Base-by-base conservation (phyloP, 257 asterid species). In the Coffea eugenioides region DNA sequence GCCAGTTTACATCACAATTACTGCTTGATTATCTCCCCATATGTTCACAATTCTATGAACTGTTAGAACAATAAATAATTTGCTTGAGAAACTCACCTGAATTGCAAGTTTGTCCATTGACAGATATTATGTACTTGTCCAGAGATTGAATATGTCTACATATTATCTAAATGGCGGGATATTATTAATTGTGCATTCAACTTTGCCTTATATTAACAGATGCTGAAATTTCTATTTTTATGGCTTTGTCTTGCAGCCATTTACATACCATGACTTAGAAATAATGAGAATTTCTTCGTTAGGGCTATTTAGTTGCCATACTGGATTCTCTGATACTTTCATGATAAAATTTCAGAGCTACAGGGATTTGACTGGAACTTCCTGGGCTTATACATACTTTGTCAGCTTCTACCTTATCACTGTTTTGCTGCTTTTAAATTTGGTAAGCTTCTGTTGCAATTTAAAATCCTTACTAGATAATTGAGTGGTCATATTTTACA, bases 381-480 rank as follows among this genome's bases (percentile, higher is more conserved):
- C 83, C 69, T 96, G 99, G 99, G 80, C 87, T 75, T 89, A 89
- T 77, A 84, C 69, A 81, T 96, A 94, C 92, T 96, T 96, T 86
- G 81, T 94, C 91, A 96, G 99, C 94, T 96, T 90, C 97, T 94
- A 94, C 86, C 94, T 94, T 73, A 87, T 96, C 74, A 84, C 98
- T 16, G 83, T 94, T 84, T 86, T 96, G 82, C 91, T 93, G 83
- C 97, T 96, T 39, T 69, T 96, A 85, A 96, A 96, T 84, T 88
- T 96, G 97, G 99, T 96, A 86, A 84, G 96, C 79, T 45, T 75
- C 73, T 52, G 39, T 36, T 70, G 61, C 51, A 51, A 31, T 64
- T 41, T 77, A 54, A 82, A 66, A 52, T 25, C 20, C 66, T 46
- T 31, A 18, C 27, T 36, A 4, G 65, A 51, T 62, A 75, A 56